Conservation (phyloP, 441 rosid genomes). For the Jatropha multifida region DNA sequence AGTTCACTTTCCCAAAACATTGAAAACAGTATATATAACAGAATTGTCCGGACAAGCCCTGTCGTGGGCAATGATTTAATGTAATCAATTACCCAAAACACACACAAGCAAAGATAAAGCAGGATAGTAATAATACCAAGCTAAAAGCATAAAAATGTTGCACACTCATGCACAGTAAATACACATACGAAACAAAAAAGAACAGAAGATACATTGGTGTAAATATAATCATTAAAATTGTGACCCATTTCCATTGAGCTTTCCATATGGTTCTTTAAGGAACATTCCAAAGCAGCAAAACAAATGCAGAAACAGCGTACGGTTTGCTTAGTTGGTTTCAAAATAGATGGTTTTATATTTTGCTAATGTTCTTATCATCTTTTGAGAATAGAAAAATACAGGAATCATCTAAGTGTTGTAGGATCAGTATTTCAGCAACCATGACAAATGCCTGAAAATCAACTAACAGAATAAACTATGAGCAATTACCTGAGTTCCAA, state of each 20-base stretch:
- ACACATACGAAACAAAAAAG: no score
- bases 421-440: background rate
- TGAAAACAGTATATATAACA: background rate
- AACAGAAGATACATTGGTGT: background rate
- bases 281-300: background rate
- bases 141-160: background rate
- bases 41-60: background rate
- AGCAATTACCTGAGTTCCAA: slow-evolving; percentile 64
- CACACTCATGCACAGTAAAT: background rate
- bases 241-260: background rate
- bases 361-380: background rate
- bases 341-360: background rate
- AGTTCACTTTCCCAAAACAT: background rate
- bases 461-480: background rate
- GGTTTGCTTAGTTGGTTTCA: background rate
- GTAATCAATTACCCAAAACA: background rate
- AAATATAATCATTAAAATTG: background rate
- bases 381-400: background rate
- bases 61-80: background rate
- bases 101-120: slow-evolving; percentile 2
- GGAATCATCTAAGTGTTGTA: background rate
- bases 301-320: background rate
- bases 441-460: background rate
- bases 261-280: background rate
- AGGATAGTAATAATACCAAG: background rate